Base-by-base conservation (phyloP, 2,329 filamentous ascomycete species). In the Microascus cirrosus region DNA sequence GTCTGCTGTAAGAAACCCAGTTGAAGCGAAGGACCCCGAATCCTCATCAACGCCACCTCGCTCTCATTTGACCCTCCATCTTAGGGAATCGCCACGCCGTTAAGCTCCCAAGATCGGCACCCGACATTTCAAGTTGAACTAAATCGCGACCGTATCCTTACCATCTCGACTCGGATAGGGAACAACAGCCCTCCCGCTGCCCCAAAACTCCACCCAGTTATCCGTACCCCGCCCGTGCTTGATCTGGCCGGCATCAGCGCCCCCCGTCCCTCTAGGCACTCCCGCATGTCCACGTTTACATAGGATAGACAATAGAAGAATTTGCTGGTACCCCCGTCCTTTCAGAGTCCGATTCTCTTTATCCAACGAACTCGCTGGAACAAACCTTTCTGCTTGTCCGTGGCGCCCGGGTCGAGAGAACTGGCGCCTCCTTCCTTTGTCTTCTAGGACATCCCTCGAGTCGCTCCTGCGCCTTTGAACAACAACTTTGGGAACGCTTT, bases 281-380 rank as follows among this genome's bases (percentile, higher is more conserved):
- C 45, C 22, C 45, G 22, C 45, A 50, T 50, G 45, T 24, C 45
- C 45, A 22, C 45, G 22, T 50, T 53, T 53, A 52, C 55, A 53
- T 57, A 57, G 55, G 39, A 53, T 57, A 57, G 55, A 51, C 55
- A 57, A 57, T 57, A 57, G 50, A 57, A 52, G 50, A 36, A 48
- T n/a, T 57, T 53, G 24, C 48, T 53, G 28, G 20, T 32, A 57
- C 20, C 39, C 28, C 28, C 28, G 28, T 4, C 8, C 51, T 42
- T 45, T 18, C 54, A 15, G 28, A 15, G 34, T 24, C 28, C 32
- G n/a, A 15, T 25, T 24, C 12, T 45, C 28, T 45, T 24, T 18
- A n/a, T 12, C 32, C 34, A 2, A 13, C 34, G 4, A 39, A 50
- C 15, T 8, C 13, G 18, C 28, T 32, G 15, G 32, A 32, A 50